Conservation (phyloP, 495 filamentous ascomycete genomes). For the Penicillium chermesinum region DNA sequence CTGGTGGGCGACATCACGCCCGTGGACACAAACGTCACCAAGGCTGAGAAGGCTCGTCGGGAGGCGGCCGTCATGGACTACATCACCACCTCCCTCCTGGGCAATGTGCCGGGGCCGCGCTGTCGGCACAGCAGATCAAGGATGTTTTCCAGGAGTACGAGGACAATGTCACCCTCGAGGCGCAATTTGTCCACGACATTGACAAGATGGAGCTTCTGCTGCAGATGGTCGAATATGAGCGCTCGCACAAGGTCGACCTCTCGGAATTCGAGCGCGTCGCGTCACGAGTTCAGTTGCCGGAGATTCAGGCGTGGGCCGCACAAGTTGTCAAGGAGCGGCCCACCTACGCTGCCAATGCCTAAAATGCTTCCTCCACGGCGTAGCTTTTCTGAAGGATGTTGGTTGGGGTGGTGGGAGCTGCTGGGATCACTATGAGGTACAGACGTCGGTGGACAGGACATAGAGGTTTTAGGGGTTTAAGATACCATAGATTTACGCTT, state of each 20-base stretch:
- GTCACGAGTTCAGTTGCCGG: slow-evolving; percentile 62
- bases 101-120: slow-evolving; percentile 62
- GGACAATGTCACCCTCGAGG: slow-evolving; percentile 73
- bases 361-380: too few species aligned
- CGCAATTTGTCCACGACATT: slow-evolving; percentile 88
- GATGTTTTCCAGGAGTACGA: slow-evolving; percentile 92
- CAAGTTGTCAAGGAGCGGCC: slow-evolving; percentile 69
- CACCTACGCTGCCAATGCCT: slow-evolving; percentile 31
- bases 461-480: slow-evolving; percentile 9
- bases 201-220: slow-evolving; percentile 93
- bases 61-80: slow-evolving; percentile 89
- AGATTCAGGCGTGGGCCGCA: slow-evolving; percentile 73
- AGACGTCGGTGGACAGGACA: too few species aligned
- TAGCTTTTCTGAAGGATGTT: too few species aligned
- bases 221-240: slow-evolving; percentile 98
- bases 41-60: slow-evolving; percentile 76
- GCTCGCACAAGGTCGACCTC: slow-evolving; percentile 63
- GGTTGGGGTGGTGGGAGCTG: too few species aligned
- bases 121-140: slow-evolving; percentile 62
- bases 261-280: slow-evolving; percentile 79
- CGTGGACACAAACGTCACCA: slow-evolving; percentile 55
- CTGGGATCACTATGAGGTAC: too few species aligned
- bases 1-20: slow-evolving; percentile 96
- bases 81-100: slow-evolving; percentile 65
- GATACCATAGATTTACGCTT: slow-evolving; percentile 18